Percentiles rank a stretch among this genome's conserved stretches.
Evolutionary conservation across 1,284 basidiomycete species (phyloP).

Genomic region (Marasmius tenuissimus): DNA sequence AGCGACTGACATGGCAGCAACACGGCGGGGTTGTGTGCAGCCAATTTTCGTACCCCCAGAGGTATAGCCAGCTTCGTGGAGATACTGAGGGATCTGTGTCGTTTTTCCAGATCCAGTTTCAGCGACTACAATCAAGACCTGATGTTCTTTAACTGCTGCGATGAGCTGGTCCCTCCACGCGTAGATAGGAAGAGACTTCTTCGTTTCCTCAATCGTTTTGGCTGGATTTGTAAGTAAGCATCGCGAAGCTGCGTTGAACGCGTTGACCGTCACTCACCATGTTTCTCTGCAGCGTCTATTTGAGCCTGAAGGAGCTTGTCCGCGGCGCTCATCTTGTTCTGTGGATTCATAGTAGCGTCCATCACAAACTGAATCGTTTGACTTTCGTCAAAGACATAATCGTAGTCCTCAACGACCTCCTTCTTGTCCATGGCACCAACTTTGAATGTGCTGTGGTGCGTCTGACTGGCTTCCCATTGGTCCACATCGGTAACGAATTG

Average conservation of each 20-base stretch:
- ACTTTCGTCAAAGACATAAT: constrained; percentile 97
- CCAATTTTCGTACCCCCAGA: constrained; percentile 88
- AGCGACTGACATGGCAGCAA: constrained; percentile 99
- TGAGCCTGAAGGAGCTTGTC: constrained; percentile 86
- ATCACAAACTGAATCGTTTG: constrained; percentile 96
- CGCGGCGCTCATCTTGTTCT: constrained; percentile 79
- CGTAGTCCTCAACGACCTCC: constrained; percentile 83
- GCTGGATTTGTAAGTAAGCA: constrained; percentile 42
- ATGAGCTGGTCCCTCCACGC: constrained; percentile 85
- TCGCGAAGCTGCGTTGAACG: constrained; percentile 7
- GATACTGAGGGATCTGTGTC: constrained; percentile 96
- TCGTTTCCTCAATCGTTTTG: constrained; percentile 85
- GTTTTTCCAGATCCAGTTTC: constrained; percentile 98
- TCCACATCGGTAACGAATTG: constrained; percentile 96
- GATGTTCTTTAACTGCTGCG: constrained; percentile 87
- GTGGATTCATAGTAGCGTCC: constrained; percentile 71
- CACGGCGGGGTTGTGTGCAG: constrained; percentile 97
- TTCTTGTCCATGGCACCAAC: constrained; percentile 88
- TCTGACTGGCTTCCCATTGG: constrained; percentile 94
- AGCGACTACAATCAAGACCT: constrained; percentile 90
- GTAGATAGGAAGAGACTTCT: constrained; percentile 91
- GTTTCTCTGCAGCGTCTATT: constrained; percentile 89
- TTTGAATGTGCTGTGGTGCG: constrained; percentile 85
- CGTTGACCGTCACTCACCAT: constrained; percentile 55
- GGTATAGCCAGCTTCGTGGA: constrained; percentile 97